Evolutionary conservation across 2,329 filamentous ascomycete genomes (phyloP), one percentile per base, ranked within the genome.

Genomic region (Xylaria polymorpha): DNA sequence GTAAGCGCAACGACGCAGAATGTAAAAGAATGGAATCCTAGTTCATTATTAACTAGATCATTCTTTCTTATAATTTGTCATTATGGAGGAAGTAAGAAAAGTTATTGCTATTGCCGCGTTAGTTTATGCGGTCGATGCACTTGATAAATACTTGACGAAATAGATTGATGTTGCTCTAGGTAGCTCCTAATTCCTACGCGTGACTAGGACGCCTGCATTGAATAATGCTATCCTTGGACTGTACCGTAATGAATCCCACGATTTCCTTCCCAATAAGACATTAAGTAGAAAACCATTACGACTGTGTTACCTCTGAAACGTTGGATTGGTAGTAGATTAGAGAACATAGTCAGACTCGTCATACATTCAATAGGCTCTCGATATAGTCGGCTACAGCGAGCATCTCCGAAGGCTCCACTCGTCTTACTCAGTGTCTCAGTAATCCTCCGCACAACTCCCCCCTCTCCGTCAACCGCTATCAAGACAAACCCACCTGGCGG

Each of bases 381-480:
- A 39, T 29, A 50, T 25, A 14, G 4, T 32, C 14, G 25, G 58
- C 20, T 48, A 18, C 59, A 41, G 55, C 65, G 12, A 46, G 55
- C 65, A 8, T 32, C 57, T 39, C 56, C 50, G 50, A 46, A 43
- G 66, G 66, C 57, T 68, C 66, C 66, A 68, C 66, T 22, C 58
- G 9, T 59, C 56, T 63, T 32, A 59, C 25, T 29, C 25, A 29
- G 25, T 29, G 37, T 39, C 51, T 58, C 20, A 3, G 55, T 20
- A 57, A 59, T 41, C 55, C 44, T 43, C 46, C 66, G 43, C 58
- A 58, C 35, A 53, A 63, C 39, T 50, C 53, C 59, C 58, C 46
- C 51, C 51, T 64, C 55, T 48, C 39, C n/a, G 4, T 46, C 35
- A 35, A 9, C 15, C 20, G 10, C 25, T 29, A 29, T 29, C 25